These are phyloP conservation scores for Nicotiana otophora DNA, from an alignment of 257 asterid genomes.

Conservation along the genomic window DNA sequence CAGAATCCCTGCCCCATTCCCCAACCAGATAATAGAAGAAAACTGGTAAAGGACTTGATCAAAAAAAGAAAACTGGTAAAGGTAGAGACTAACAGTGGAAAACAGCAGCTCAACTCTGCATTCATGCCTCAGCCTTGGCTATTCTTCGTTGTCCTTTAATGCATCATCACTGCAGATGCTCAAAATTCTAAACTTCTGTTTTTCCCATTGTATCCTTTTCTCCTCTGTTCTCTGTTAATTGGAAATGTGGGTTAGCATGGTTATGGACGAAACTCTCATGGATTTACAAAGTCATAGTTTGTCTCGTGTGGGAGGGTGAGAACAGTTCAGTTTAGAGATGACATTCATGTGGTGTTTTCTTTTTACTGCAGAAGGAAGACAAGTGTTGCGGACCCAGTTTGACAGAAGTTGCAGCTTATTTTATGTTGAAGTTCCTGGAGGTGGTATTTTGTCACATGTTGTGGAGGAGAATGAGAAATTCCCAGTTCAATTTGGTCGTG, in stretches of 20 bases:
- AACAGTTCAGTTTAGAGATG: background rate
- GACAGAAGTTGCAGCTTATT: slow-evolving; percentile 63
- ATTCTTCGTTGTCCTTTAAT: background rate
- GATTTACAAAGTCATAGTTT: background rate
- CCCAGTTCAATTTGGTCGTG: slow-evolving; percentile 94
- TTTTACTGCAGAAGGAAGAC: slow-evolving; percentile 57
- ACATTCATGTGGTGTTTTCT: slow-evolving; percentile 8
- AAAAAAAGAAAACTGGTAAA: background rate
- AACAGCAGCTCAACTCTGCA: background rate
- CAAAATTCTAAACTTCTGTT: slow-evolving; percentile 2
- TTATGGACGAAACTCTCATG: background rate
- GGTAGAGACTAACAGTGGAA: background rate
- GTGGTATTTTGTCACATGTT: slow-evolving; percentile 56
- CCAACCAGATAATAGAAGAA: background rate
- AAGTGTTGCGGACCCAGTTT: slow-evolving; percentile 42
- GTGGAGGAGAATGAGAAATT: slow-evolving; percentile 78
- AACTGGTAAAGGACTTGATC: background rate
- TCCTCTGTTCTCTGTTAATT: background rate
- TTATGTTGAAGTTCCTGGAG: slow-evolving; percentile 90
- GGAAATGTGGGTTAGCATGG: background rate
- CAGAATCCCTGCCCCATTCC: background rate
- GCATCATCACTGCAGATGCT: background rate
- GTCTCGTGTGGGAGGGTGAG: background rate
- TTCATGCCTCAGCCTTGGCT: background rate
- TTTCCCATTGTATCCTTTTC: background rate